Evolutionary conservation across 2,329 filamentous ascomycete species (phyloP), one percentile per base, ranked within the genome.

Genomic region (Colletotrichum sp.): DNA sequence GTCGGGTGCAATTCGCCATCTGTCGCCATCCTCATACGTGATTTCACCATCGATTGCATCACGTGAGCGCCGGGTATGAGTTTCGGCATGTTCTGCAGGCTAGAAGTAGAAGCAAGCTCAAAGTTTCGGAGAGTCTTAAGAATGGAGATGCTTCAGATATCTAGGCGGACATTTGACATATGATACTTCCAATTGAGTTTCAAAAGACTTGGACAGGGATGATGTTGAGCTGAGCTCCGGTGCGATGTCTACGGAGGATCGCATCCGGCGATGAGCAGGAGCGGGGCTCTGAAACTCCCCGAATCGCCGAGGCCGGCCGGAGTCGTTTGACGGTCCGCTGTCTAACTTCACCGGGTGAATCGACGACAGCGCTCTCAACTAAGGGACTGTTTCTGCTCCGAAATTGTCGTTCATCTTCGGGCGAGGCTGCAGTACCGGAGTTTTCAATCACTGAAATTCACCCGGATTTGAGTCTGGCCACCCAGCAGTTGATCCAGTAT

Each of bases 11-110:
- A 66, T 73, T 66, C 68, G 71, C 68, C 68, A 73, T 73, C 68
- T 73, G 68, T 73, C 71, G 71, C 62, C 68, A 73, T 73, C 71
- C 62, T 71, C 55, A 54, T 43, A 73, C n/a, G 62, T 58, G 68
- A 73, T 73, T 58, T 71, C 68, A 71, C 68, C 68, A 73, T 73
- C 71, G 71, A 38, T n/a, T 58, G 62, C 62, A 63, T 73, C 71
- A 73, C 71, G 71, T 73, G 71, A 63, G 57, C 11, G 12, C 15
- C 18, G 57, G 71, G 27, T 43, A 9, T 21, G 15, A 9, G 33
- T 21, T 36, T 43, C 71, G 67, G 63, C 57, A 58, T 21, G 47
- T 61, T 15, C 29, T 24, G 34, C 12, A n/a, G 24, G 24, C 8
- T 1, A 34, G 16, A 47, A 29, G 12, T 1, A 27, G 63, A 57